phyloP scores from a whole-genome alignment of 164 flowering plant genomes.

The Cinnamomum micranthum region DNA sequence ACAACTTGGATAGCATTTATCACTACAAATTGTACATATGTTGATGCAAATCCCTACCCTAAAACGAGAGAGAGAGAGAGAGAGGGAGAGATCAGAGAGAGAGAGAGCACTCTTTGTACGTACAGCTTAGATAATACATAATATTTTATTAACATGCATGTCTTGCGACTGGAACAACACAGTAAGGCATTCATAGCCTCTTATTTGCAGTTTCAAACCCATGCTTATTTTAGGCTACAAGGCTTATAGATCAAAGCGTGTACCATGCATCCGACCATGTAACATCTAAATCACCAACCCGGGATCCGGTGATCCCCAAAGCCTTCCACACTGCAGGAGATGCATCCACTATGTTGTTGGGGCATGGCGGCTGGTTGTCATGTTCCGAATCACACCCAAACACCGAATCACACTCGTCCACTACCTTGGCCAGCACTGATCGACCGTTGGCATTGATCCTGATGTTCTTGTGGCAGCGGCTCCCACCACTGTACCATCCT shows the following conservation, averaged over 20 bases:
- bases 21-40: no score
- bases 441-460: constrained; percentile 3
- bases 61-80: no score
- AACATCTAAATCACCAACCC: neutral
- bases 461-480: neutral
- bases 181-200: no score
- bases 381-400: constrained; percentile 1
- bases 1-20: no score
- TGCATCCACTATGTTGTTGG: constrained; percentile 9
- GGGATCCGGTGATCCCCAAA: neutral
- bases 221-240: no score
- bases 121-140: no score
- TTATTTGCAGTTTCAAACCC: no score
- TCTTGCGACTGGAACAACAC: no score
- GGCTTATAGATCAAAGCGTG: neutral
- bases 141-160: no score
- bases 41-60: no score
- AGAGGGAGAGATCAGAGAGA: no score
- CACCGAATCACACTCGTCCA: constrained; percentile 10
- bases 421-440: constrained; percentile 6
- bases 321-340: constrained; percentile 10
- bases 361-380: constrained; percentile 7
- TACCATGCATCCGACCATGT: constrained; percentile 6
- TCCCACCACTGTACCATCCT: neutral
- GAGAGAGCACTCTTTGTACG: no score